Evolutionary conservation across 768 basidiomycete genomes (phyloP).

Genomic region (Mycena filopes): DNA sequence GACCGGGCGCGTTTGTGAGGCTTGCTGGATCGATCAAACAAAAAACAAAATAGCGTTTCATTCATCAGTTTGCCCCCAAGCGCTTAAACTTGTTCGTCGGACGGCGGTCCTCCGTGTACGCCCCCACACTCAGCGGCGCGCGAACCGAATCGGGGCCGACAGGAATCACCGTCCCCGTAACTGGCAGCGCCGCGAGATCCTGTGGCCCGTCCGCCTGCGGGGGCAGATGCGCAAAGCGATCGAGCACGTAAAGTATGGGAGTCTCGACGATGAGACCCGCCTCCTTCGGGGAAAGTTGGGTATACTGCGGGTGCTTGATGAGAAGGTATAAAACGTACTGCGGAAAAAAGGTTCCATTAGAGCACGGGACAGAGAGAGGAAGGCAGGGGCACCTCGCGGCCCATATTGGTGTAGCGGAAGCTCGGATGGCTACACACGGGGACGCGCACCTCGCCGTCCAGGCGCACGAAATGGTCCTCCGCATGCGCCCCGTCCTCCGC

Average conservation of each 20-base stretch:
- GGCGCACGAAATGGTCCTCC: conserved; percentile 19
- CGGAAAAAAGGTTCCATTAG: too few species aligned
- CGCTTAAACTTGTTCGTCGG: conserved; percentile 25
- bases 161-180: conserved; percentile 12
- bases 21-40: too few species aligned
- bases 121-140: conserved; percentile 8
- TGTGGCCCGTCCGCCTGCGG: neutral
- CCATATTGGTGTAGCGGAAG: conserved; percentile 28
- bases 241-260: conserved; percentile 22
- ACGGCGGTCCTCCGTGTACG: conserved; percentile 11
- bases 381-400: conserved; percentile 19
- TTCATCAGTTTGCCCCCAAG: too few species aligned
- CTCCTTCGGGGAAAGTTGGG: conserved; percentile 21
- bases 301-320: conserved; percentile 21
- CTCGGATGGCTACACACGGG: conserved; percentile 28
- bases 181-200: conserved; percentile 15
- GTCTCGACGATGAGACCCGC: conserved; percentile 18
- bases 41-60: too few species aligned
- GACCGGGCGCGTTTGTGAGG: too few species aligned
- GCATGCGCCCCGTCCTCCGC: neutral
- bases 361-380: neutral
- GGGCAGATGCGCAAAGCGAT: conserved; percentile 21
- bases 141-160: conserved; percentile 16
- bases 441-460: conserved; percentile 31
- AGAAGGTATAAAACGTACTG: conserved; percentile 19